Evolutionary conservation across 2,329 filamentous ascomycete species (phyloP).

Genomic region (Albifimbria verrucaria): DNA sequence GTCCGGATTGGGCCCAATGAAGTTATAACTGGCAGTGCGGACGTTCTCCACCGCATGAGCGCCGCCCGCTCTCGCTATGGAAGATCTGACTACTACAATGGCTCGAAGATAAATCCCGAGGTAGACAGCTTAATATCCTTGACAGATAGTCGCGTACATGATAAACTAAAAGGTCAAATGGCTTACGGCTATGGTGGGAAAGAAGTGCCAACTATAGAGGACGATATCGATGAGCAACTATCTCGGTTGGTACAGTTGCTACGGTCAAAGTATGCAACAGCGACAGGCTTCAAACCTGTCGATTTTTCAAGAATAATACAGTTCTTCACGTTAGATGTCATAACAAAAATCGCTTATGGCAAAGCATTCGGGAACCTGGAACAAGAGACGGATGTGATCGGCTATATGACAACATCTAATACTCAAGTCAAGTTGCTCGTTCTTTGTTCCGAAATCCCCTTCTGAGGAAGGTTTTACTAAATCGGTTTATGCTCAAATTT

Average conservation of each 20-base stretch:
- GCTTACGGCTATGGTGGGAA: neutral
- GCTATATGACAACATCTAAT: neutral
- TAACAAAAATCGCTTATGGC: slow-evolving; percentile 45
- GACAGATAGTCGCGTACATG: neutral
- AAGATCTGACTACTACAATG: neutral
- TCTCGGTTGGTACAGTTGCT: neutral
- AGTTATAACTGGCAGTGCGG: neutral
- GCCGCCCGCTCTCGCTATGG: neutral
- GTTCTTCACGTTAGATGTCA: slow-evolving; percentile 47
- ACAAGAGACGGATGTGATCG: neutral
- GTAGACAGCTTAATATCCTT: neutral
- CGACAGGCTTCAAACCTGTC: neutral
- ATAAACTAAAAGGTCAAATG: neutral
- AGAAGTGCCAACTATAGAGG: neutral
- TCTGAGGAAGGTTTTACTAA: neutral
- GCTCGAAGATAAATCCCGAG: neutral
- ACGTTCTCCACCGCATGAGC: neutral
- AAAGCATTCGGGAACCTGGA: slow-evolving; percentile 39
- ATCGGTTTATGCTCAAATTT: neutral
- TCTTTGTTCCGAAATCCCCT: neutral
- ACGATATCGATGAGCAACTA: neutral
- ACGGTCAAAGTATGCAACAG: neutral
- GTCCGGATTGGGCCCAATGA: slow-evolving; percentile 1
- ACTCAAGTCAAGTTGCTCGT: neutral
- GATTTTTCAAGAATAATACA: slow-evolving; percentile 21